A percentile compares a stretch with the other conserved stretches of the same genome.
Evolutionary conservation across 768 basidiomycete genomes (phyloP).

Genomic region (Lactarius evosmus): DNA sequence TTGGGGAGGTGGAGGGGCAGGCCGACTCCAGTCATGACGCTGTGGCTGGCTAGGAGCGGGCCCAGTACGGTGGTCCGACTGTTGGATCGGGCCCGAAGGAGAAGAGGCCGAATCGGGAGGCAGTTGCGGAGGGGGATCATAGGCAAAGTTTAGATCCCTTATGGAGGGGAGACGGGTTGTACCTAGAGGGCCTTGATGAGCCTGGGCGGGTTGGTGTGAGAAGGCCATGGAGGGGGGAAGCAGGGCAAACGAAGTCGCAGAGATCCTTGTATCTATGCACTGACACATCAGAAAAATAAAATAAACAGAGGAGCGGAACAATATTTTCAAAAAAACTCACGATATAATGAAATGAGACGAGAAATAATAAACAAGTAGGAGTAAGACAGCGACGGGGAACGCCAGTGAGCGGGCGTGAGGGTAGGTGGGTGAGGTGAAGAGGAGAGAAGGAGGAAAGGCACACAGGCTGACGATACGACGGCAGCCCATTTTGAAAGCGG

Average conservation of each 20-base stretch:
- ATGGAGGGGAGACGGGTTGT: constrained; percentile 63
- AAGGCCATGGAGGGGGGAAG: constrained; percentile 44
- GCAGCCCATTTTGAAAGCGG: constrained; percentile 27
- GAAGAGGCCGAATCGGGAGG: constrained; percentile 36
- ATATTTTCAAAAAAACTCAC: constrained; percentile 26
- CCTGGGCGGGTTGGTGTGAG: constrained; percentile 45
- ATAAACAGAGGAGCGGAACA: constrained; percentile 15
- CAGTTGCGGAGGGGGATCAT: constrained; percentile 35
- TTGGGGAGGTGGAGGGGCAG: constrained; percentile 23
- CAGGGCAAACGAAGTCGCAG: constrained; percentile 23
- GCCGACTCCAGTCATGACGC: constrained; percentile 37
- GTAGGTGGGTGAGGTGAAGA: constrained; percentile 7
- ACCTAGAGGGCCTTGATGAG: constrained; percentile 38
- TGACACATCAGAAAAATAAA: constrained; percentile 46
- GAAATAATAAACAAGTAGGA: background rate
- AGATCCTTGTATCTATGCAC: constrained; percentile 67
- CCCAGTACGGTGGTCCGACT: constrained; percentile 32
- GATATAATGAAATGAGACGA: background rate
- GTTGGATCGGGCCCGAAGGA: constrained; percentile 32
- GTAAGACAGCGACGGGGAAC: background rate
- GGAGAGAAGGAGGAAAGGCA: constrained; percentile 19
- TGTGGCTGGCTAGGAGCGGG: constrained; percentile 33
- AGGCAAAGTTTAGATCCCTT: constrained; percentile 67
- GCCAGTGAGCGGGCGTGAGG: constrained; percentile 5
- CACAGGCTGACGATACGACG: constrained; percentile 20